phyloP scores from a whole-genome alignment of 225 moss, liverwort and hornwort species.

The Sphagnum tenellum region DNA sequence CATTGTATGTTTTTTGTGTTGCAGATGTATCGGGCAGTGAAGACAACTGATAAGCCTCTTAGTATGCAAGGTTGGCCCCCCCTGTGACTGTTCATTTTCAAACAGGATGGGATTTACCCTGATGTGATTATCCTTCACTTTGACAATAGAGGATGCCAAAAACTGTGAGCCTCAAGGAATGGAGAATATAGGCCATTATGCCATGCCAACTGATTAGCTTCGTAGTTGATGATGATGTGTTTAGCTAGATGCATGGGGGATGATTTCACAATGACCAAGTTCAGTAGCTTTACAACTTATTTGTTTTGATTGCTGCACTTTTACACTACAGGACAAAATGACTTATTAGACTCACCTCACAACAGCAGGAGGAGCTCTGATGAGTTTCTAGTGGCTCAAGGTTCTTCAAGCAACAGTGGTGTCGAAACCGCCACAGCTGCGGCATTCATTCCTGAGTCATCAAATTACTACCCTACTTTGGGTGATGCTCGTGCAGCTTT shows the following conservation, averaged over 20 bases:
- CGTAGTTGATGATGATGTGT: background rate
- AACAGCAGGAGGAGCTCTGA: conserved; percentile 5
- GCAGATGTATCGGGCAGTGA: conserved; percentile 98
- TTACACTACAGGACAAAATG: conserved; percentile 15
- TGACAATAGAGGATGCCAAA: background rate
- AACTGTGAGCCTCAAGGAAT: background rate
- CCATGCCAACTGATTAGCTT: background rate
- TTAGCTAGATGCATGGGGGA: background rate
- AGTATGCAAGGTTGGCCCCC: conserved; percentile 54
- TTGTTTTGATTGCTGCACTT: too few relatives aligned
- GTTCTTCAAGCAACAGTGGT: conserved; percentile 11
- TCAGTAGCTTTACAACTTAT: background rate
- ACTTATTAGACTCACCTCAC: conserved; percentile 4
- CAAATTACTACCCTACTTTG: conserved; percentile 13
- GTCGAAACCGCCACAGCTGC: conserved; percentile 15
- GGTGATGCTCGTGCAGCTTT: conserved; percentile 14
- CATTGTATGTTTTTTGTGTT: conserved; percentile 2
- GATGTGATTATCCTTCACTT: background rate
- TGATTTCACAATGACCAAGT: background rate
- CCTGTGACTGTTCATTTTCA: background rate
- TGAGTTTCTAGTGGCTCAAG: conserved; percentile 13
- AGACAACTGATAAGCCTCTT: conserved; percentile 75
- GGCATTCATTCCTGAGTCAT: conserved; percentile 17
- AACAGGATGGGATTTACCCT: background rate
- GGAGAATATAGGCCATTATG: background rate